Conservation (phyloP, 441 rosid genomes). For the Erodium texanum region DNA sequence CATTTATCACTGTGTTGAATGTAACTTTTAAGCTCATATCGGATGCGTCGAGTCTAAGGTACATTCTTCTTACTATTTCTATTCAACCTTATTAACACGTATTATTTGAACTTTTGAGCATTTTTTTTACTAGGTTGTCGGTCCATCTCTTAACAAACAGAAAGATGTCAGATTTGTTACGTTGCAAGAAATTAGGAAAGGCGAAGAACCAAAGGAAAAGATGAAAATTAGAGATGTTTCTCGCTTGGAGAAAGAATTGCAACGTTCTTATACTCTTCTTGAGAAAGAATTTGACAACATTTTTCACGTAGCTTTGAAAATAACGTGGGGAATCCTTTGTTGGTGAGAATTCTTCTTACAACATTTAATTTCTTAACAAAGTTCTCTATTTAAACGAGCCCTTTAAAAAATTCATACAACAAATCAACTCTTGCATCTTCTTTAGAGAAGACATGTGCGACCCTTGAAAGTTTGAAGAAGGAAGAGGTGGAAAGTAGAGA, state of each 20-base stretch:
- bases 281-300: neutral
- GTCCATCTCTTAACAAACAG: neutral
- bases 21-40: slow-evolving; percentile 11
- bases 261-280: neutral
- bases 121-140: neutral
- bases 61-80: slow-evolving; percentile 6
- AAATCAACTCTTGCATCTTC: neutral
- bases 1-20: slow-evolving; percentile 14
- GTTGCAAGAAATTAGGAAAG: neutral
- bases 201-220: neutral
- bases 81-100: too few species aligned
- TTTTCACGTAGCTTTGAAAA: too few species aligned
- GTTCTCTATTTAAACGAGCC: neutral
- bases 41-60: too few species aligned
- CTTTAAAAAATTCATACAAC: neutral
- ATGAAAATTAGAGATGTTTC: too few species aligned
- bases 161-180: neutral
- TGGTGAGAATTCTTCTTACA: too few species aligned
- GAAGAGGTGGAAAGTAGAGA: neutral
- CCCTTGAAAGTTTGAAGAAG: neutral
- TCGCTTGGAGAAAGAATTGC: neutral
- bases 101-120: too few species aligned
- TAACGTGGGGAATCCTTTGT: too few species aligned
- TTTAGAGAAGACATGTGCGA: too few species aligned
- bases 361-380: neutral